Percentiles rank a stretch among this genome's conserved stretches.
Conservation (phyloP, 2,329 filamentous ascomycete genomes). For the Alternaria infectoria region DNA sequence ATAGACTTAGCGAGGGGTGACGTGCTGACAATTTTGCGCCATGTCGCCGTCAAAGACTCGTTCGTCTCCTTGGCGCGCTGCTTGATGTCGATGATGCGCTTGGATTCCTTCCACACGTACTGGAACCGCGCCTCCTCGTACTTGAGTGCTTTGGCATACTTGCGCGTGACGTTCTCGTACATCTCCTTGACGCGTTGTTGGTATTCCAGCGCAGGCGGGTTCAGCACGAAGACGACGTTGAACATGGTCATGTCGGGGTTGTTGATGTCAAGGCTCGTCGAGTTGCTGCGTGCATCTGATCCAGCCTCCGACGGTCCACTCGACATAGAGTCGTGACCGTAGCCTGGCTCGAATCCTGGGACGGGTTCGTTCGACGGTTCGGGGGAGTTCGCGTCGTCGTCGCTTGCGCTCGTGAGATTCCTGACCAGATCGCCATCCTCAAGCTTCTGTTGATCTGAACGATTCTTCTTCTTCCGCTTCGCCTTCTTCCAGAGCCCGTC, state of each 20-base stretch:
- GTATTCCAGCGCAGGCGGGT: slow-evolving; percentile 78
- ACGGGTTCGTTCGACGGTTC: slow-evolving; percentile 17
- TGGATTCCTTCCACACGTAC: slow-evolving; percentile 91
- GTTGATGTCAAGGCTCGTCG: slow-evolving; percentile 58
- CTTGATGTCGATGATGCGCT: slow-evolving; percentile 79
- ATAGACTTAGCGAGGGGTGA: slow-evolving; percentile 85
- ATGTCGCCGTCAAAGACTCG: slow-evolving; percentile 69
- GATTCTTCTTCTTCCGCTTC: slow-evolving; percentile 40
- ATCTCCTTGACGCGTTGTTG: slow-evolving; percentile 76
- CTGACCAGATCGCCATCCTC: slow-evolving; percentile 28
- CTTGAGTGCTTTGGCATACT: slow-evolving; percentile 89
- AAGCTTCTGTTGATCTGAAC: slow-evolving; percentile 24
- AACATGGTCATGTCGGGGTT: slow-evolving; percentile 90
- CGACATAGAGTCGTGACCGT: slow-evolving; percentile 45
- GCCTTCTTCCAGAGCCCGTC: slow-evolving; percentile 51
- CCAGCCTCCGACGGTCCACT: slow-evolving; percentile 45
- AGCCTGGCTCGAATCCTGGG: slow-evolving; percentile 48
- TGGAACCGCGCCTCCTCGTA: slow-evolving; percentile 89
- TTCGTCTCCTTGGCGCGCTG: slow-evolving; percentile 77
- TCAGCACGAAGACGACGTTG: slow-evolving; percentile 91
- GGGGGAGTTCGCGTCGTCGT: slow-evolving; percentile 19
- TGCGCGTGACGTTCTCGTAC: slow-evolving; percentile 88
- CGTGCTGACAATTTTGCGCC: slow-evolving; percentile 71
- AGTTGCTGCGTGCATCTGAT: slow-evolving; percentile 50
- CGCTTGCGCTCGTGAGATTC: slow-evolving; percentile 18